These are phyloP conservation scores for Aspergillus biplanus DNA, from an alignment of 495 filamentous ascomycete species.

Conservation along the genomic window DNA sequence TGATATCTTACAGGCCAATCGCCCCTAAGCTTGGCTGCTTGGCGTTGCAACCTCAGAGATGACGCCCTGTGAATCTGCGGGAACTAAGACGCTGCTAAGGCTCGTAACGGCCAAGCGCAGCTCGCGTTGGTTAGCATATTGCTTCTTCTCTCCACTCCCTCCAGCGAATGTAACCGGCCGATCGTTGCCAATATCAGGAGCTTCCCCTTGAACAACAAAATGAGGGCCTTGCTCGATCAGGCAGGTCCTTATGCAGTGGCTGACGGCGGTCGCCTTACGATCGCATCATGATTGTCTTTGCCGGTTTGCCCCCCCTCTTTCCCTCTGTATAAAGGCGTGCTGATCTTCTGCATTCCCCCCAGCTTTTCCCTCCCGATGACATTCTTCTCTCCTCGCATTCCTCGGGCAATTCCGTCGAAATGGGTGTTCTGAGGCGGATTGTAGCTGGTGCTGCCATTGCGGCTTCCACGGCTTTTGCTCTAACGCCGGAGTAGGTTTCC, in stretches of 20 bases:
- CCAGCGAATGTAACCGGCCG: background rate
- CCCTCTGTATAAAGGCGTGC: background rate
- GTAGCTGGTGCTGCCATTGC: constrained; percentile 21
- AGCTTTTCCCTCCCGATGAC: no score
- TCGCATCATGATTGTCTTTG: background rate
- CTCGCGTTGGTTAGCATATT: background rate
- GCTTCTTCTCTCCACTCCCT: background rate
- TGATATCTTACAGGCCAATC: background rate
- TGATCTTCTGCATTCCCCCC: background rate
- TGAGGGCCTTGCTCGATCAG: background rate
- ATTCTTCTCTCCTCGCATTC: background rate
- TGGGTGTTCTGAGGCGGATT: constrained; percentile 25
- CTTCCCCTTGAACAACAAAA: background rate
- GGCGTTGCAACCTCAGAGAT: no score
- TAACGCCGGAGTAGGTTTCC: constrained; percentile 29
- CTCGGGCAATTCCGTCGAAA: constrained; percentile 9
- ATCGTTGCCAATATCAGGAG: background rate
- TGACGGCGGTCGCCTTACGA: background rate
- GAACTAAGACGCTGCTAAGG: background rate
- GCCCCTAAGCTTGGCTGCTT: background rate
- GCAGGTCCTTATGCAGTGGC: background rate
- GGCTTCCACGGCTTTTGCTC: constrained; percentile 21
- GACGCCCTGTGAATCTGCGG: background rate
- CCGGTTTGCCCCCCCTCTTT: background rate
- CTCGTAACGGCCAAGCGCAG: background rate